Conservation (phyloP, 176 grass and related monocot species). For the Pontederia paniculata region DNA sequence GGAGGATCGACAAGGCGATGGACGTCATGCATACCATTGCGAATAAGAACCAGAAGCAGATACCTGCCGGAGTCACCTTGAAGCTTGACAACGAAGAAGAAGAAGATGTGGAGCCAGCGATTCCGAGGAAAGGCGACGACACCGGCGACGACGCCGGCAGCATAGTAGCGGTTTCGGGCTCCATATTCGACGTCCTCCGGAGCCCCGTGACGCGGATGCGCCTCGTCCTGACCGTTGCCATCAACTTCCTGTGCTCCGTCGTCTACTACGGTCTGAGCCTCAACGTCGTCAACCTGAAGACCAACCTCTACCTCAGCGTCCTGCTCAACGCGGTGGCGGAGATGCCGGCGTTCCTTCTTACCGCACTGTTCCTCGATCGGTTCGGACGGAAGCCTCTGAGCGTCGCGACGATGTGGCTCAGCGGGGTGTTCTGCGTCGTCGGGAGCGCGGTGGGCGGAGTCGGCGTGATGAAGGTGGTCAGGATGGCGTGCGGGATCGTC, state of each 20-base stretch:
- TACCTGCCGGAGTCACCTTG: conserved; percentile 29
- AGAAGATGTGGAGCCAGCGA: neutral
- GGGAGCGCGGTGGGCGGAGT: conserved; percentile 24
- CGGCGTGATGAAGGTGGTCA: conserved; percentile 26
- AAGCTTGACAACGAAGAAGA: conserved; percentile 47
- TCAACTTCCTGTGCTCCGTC: conserved; percentile 44
- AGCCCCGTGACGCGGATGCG: conserved; percentile 36
- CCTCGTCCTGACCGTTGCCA: conserved; percentile 39
- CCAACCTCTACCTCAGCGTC: conserved; percentile 66
- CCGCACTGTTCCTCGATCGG: conserved; percentile 36
- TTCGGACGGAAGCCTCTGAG: conserved; percentile 47
- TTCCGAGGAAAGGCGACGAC: neutral
- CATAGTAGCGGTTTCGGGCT: conserved; percentile 7
- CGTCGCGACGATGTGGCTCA: conserved; percentile 59
- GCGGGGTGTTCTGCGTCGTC: conserved; percentile 42
- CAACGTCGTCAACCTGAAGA: conserved; percentile 88
- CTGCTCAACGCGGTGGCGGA: conserved; percentile 53
- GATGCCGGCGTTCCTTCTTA: conserved; percentile 51
- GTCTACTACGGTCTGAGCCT: conserved; percentile 84
- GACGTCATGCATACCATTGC: conserved; percentile 41
- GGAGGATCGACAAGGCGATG: conserved; percentile 32
- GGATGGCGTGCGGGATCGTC: conserved; percentile 57
- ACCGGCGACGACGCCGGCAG: neutral
- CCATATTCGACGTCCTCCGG: conserved; percentile 63
- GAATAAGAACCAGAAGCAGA: conserved; percentile 24